Conservation (phyloP, 1,284 basidiomycete genomes). For the Takashimella koratensis region DNA sequence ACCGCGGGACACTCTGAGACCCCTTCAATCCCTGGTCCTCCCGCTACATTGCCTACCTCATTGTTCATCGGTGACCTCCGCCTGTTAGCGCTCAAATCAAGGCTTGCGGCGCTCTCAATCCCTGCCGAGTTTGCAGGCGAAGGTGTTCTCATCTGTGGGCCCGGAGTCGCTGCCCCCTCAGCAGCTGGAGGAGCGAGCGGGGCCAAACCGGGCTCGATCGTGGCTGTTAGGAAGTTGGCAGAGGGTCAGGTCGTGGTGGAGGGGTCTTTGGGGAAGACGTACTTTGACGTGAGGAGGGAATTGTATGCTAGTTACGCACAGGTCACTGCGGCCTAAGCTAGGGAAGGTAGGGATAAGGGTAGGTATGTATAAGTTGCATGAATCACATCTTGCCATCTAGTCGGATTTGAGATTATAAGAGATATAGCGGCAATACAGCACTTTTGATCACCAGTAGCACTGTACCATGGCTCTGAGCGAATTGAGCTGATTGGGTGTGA, state of each 20-base stretch:
- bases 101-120: conserved; percentile 67
- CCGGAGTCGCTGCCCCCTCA: conserved; percentile 51
- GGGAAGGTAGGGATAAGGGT: too few species aligned
- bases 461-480: too few species aligned
- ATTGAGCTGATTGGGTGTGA: too few species aligned
- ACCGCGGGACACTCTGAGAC: conserved; percentile 17
- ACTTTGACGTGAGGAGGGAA: conserved; percentile 78
- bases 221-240: conserved; percentile 81
- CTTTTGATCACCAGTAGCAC: too few species aligned
- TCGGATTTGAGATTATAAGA: too few species aligned
- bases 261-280: conserved; percentile 80
- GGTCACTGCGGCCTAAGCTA: conserved; percentile 54
- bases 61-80: conserved; percentile 95
- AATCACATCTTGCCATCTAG: too few species aligned
- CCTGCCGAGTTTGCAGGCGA: conserved; percentile 90
- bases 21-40: conserved; percentile 56
- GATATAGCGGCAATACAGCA: too few species aligned
- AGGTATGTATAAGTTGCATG: too few species aligned
- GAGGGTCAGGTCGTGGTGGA: conserved; percentile 81
- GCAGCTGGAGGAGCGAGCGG: conserved; percentile 54
- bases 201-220: conserved; percentile 62
- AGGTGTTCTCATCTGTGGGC: conserved; percentile 87
- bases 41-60: conserved; percentile 71
- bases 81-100: conserved; percentile 75
- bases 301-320: conserved; percentile 85